A percentile compares a stretch with the other conserved stretches of the same genome.
Conservation (phyloP, 208 protist species). For the Giardia muris region DNA sequence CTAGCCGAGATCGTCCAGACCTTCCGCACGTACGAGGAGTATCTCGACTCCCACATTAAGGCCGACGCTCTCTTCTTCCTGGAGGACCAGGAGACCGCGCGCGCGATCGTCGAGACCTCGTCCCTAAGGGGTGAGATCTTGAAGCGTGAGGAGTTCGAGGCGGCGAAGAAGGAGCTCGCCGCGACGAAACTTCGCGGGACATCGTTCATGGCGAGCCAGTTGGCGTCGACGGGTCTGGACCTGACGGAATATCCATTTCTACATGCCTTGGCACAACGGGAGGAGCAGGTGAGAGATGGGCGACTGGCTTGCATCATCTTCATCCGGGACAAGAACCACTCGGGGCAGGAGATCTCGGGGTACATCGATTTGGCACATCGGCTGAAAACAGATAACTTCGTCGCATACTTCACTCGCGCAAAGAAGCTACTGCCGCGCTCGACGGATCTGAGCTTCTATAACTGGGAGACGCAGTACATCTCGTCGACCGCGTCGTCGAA, state of each 20-base stretch:
- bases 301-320: conserved; percentile 81
- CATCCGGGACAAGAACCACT: conserved; percentile 66
- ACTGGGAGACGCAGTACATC: conserved; percentile 73
- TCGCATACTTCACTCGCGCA: conserved; percentile 60
- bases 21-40: conserved; percentile 56
- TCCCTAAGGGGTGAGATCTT: conserved; percentile 56
- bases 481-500: conserved; percentile 50
- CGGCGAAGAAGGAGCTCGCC: conserved; percentile 45
- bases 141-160: conserved; percentile 59
- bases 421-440: conserved; percentile 71
- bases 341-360: conserved; percentile 80
- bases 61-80: conserved; percentile 57
- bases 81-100: conserved; percentile 66
- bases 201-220: conserved; percentile 28
- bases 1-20: conserved; percentile 25
- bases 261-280: conserved; percentile 66
- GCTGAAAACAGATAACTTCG: conserved; percentile 69
- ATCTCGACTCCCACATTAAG: conserved; percentile 56
- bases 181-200: neutral
- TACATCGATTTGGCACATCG: conserved; percentile 91
- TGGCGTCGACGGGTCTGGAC: conserved; percentile 62
- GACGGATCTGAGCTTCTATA: conserved; percentile 84
- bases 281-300: conserved; percentile 77
- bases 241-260: conserved; percentile 70
- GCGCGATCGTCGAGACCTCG: conserved; percentile 83